phyloP scores from a whole-genome alignment of 2,329 filamentous ascomycete genomes.

The Diaporthe sp. region DNA sequence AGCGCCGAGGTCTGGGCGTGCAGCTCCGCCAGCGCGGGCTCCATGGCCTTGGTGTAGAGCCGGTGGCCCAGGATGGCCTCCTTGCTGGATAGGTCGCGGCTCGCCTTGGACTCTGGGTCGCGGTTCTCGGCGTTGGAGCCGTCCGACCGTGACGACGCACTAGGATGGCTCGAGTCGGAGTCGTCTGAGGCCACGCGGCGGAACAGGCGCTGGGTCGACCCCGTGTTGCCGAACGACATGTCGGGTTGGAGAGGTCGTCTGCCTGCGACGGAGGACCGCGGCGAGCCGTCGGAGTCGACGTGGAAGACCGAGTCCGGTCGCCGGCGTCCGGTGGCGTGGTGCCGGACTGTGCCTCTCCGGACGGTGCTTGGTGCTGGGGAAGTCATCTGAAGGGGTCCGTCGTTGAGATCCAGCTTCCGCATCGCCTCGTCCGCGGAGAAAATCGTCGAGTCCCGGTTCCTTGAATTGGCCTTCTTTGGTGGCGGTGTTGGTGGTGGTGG shows the following conservation, averaged over 20 bases:
- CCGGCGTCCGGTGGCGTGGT: slow-evolving; percentile 57
- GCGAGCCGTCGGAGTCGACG: slow-evolving; percentile 57
- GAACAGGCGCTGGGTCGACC: slow-evolving; percentile 93
- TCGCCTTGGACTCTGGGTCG: slow-evolving; percentile 58
- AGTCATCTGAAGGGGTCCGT: slow-evolving; percentile 69
- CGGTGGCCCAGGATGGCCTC: slow-evolving; percentile 87
- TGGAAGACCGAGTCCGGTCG: slow-evolving; percentile 45
- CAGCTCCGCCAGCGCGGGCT: slow-evolving; percentile 86
- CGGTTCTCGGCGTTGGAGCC: slow-evolving; percentile 72
- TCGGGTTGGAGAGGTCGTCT: slow-evolving; percentile 90
- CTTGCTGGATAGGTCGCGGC: slow-evolving; percentile 76
- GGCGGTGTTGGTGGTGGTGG: slow-evolving; percentile 53
- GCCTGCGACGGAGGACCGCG: slow-evolving; percentile 59
- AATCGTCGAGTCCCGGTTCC: slow-evolving; percentile 69
- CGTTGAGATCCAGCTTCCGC: slow-evolving; percentile 72
- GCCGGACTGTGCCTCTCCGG: slow-evolving; percentile 70
- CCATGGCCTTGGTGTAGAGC: slow-evolving; percentile 84
- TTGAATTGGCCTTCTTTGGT: slow-evolving; percentile 64
- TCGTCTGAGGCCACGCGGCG: slow-evolving; percentile 84
- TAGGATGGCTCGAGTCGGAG: slow-evolving; percentile 59
- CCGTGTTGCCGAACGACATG: slow-evolving; percentile 93
- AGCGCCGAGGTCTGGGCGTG: slow-evolving; percentile 81
- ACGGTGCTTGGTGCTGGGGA: slow-evolving; percentile 70
- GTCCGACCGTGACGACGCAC: slow-evolving; percentile 53
- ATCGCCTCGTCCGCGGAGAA: slow-evolving; percentile 72